phyloP scores from a whole-genome alignment of 495 filamentous ascomycete species.

The Hypoxylon fuscum region DNA sequence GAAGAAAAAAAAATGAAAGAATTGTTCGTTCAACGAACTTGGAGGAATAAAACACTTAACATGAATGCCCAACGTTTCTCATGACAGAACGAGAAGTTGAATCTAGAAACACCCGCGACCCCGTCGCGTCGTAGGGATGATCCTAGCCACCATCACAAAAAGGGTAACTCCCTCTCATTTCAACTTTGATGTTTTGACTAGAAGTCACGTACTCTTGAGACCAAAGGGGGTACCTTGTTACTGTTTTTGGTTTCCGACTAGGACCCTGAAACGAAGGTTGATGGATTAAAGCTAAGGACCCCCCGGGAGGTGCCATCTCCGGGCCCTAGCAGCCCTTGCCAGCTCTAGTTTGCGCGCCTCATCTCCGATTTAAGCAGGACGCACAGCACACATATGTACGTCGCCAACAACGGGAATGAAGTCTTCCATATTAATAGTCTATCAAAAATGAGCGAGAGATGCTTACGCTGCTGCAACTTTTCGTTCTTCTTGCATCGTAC shows the following conservation, averaged over 20 bases:
- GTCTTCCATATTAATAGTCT: not conserved
- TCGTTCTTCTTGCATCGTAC: slow-evolving; percentile 1
- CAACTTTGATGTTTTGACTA: slow-evolving; percentile 16
- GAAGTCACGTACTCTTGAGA: slow-evolving; percentile 23
- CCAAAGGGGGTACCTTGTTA: slow-evolving; percentile 31
- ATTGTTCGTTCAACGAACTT: slow-evolving; percentile 27
- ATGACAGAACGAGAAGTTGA: not conserved
- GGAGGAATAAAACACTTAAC: slow-evolving; percentile 25
- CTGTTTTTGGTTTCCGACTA: slow-evolving; percentile 35
- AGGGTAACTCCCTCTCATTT: slow-evolving; percentile 6
- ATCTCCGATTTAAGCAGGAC: slow-evolving; percentile 22
- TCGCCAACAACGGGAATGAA: not conserved
- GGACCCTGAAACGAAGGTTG: slow-evolving; percentile 37
- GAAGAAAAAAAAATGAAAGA: slow-evolving; percentile 18
- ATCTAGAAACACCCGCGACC: slow-evolving; percentile 21
- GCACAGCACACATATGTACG: slow-evolving; percentile 1
- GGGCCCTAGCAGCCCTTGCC: slow-evolving; percentile 24
- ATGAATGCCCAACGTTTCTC: slow-evolving; percentile 13
- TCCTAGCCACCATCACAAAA: slow-evolving; percentile 15
- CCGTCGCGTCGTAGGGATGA: slow-evolving; percentile 7
- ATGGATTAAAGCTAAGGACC: slow-evolving; percentile 27
- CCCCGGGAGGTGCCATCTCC: slow-evolving; percentile 36
- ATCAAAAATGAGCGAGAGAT: not conserved
- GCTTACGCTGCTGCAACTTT: not conserved
- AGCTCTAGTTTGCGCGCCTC: slow-evolving; percentile 21